A percentile compares a stretch with the other conserved stretches of the same genome.
phyloP scores from a whole-genome alignment of 306 rosid genomes.

The Citrullus mucosospermus region DNA sequence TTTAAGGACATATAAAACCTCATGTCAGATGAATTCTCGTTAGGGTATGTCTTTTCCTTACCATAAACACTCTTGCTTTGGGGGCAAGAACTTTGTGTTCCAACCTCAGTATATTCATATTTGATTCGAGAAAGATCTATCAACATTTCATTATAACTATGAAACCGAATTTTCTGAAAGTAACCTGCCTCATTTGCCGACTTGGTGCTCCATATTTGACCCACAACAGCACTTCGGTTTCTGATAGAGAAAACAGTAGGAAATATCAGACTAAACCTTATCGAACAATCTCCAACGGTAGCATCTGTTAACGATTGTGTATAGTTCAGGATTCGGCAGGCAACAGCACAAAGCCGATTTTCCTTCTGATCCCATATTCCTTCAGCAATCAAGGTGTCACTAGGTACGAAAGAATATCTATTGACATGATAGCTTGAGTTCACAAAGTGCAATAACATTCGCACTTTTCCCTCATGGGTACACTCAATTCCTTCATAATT shows the following conservation, averaged over 20 bases:
- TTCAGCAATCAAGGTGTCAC: conserved; percentile 42
- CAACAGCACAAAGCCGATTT: conserved; percentile 43
- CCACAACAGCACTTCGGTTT: conserved; percentile 42
- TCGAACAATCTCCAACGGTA: conserved; percentile 53
- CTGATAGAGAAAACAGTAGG: conserved; percentile 42
- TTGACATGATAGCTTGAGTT: conserved; percentile 11
- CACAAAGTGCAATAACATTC: conserved; percentile 51
- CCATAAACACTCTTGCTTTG: conserved; percentile 22
- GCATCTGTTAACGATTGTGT: conserved; percentile 28
- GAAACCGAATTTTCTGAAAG: conserved; percentile 40
- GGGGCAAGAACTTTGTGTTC: conserved; percentile 26
- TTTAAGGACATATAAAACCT: conserved; percentile 41
- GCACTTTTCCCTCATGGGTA: conserved; percentile 29
- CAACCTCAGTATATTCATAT: conserved; percentile 47
- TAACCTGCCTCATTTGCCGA: conserved; percentile 34
- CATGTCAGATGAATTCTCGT: conserved; percentile 58
- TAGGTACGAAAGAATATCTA: conserved; percentile 40
- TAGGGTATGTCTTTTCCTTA: conserved; percentile 44
- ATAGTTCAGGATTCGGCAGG: conserved; percentile 49
- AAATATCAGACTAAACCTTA: conserved; percentile 38
- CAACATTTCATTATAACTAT: conserved; percentile 17
- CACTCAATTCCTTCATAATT: conserved; percentile 30
- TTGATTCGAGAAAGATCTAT: conserved; percentile 20
- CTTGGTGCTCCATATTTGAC: conserved; percentile 55
- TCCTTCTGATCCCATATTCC: conserved; percentile 72